phyloP scores from a whole-genome alignment of 2,329 filamentous ascomycete species.

The Rutstroemia sp. region DNA sequence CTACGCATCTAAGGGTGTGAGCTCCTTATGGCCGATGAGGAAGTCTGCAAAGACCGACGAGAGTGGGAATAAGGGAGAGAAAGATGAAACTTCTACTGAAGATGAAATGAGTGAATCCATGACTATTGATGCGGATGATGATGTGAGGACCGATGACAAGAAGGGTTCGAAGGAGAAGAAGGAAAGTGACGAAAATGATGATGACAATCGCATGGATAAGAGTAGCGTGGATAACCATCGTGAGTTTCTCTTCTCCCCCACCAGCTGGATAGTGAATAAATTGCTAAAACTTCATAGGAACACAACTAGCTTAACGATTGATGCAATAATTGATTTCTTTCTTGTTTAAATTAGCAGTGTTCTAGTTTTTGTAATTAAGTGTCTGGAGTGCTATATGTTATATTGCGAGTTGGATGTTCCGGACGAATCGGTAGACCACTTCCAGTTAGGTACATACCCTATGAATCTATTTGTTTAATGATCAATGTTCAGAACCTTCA shows the following conservation, averaged over 20 bases:
- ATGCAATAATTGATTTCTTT: not conserved
- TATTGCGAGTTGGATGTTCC: too few relatives aligned
- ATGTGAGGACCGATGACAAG: not conserved
- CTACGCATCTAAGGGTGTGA: slow-evolving; percentile 5
- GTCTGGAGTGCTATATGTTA: too few relatives aligned
- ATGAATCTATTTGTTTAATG: not conserved
- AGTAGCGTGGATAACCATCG: slow-evolving; percentile 2
- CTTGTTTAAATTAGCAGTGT: not conserved
- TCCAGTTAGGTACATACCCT: not conserved
- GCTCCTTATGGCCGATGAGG: not conserved
- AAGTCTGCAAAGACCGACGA: not conserved
- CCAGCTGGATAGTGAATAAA: not conserved
- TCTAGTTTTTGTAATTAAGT: not conserved
- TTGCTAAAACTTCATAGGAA: not conserved
- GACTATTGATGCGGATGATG: slow-evolving; percentile 7
- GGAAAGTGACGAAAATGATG: not conserved
- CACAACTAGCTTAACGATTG: not conserved
- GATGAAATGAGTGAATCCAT: not conserved
- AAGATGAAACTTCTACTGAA: not conserved
- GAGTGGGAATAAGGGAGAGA: not conserved
- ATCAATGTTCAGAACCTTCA: not conserved
- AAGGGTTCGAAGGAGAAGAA: not conserved
- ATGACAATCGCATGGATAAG: not conserved
- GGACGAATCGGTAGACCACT: not conserved
- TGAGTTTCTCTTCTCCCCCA: not conserved